A percentile compares a stretch with the other conserved stretches of the same genome.
These are phyloP conservation scores for Sphenostylis stenocarpa DNA, from an alignment of 306 rosid species.

Conservation along the genomic window DNA sequence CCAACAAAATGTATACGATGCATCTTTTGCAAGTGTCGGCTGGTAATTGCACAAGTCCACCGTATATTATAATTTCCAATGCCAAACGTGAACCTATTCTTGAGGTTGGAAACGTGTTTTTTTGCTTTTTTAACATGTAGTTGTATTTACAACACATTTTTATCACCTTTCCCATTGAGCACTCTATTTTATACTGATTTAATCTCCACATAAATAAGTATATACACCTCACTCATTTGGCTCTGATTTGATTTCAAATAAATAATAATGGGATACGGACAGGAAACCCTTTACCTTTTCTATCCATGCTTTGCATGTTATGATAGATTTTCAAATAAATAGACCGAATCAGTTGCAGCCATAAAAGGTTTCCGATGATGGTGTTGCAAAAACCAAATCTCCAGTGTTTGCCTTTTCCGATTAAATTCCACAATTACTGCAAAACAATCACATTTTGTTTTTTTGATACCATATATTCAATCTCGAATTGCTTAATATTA, in stretches of 20 bases:
- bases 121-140: background rate
- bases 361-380: background rate
- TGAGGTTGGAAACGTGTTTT: background rate
- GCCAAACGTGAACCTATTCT: background rate
- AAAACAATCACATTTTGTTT: background rate
- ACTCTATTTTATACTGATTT: background rate
- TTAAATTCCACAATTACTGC: background rate
- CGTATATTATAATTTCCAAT: background rate
- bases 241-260: background rate
- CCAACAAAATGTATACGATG: background rate
- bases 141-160: background rate
- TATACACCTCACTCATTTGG: background rate
- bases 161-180: background rate
- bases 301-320: background rate
- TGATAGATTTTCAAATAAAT: background rate
- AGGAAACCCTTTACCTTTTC: background rate
- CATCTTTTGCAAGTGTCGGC: slow-evolving; percentile 14
- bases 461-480: background rate
- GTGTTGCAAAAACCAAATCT: background rate
- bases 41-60: background rate
- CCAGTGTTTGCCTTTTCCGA: background rate
- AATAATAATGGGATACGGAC: background rate
- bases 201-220: background rate
- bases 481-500: background rate
- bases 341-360: background rate